phyloP scores from a whole-genome alignment of 768 basidiomycete species.

The Nidularia sp. region DNA sequence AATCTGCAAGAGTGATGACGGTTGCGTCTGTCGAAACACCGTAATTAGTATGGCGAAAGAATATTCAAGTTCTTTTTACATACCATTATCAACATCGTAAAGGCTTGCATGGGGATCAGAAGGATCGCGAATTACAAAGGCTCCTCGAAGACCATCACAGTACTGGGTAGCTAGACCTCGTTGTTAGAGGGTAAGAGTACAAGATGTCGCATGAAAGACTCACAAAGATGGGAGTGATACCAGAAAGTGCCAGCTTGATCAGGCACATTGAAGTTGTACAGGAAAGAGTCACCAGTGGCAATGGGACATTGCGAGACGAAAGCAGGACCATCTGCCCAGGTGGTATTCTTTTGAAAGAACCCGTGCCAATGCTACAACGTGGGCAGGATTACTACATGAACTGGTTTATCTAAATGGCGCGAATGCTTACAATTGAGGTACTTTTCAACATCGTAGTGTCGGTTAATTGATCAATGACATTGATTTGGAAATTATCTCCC shows the following conservation, averaged over 20 bases:
- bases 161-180: constrained; percentile 32
- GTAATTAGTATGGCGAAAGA: no score
- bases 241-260: constrained; percentile 44
- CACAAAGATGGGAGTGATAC: constrained; percentile 26
- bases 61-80: no score
- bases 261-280: constrained; percentile 29
- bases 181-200: constrained; percentile 20
- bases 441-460: constrained; percentile 14
- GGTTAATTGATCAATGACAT: constrained; percentile 15
- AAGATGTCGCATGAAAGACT: constrained; percentile 5
- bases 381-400: neutral
- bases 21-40: constrained; percentile 15
- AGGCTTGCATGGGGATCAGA: constrained; percentile 37
- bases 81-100: constrained; percentile 44
- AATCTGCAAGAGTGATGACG: constrained; percentile 32
- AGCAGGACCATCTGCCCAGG: constrained; percentile 35
- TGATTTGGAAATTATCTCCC: constrained; percentile 16
- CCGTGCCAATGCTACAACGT: constrained; percentile 42
- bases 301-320: constrained; percentile 40
- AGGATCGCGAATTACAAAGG: constrained; percentile 38
- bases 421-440: constrained; percentile 15
- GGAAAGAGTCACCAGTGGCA: constrained; percentile 28
- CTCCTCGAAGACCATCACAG: constrained; percentile 44
- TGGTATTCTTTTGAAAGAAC: constrained; percentile 27
- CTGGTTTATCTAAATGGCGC: neutral